These are phyloP conservation scores for Globisporangium okanoganense DNA, from an alignment of 352 stramenopile species.

Conservation along the genomic window DNA sequence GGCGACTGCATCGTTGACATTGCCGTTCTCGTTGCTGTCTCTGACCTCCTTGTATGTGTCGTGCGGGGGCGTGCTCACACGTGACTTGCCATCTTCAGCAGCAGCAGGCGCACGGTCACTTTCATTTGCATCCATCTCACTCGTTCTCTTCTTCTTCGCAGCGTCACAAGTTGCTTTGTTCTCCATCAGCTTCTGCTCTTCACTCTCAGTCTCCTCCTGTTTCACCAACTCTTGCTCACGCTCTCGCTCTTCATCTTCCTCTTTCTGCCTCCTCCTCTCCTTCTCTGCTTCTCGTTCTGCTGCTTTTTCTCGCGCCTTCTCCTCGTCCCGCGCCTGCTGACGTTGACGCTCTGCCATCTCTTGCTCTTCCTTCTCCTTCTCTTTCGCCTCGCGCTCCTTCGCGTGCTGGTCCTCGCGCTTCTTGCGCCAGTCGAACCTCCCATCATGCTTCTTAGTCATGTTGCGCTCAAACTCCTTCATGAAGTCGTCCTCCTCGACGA, in stretches of 20 bases:
- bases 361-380: slow-evolving; percentile 21
- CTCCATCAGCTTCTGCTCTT: slow-evolving; percentile 18
- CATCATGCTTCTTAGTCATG: slow-evolving; percentile 63
- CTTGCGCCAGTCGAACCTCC: slow-evolving; percentile 11
- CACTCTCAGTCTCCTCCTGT: slow-evolving; percentile 12
- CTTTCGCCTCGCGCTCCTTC: slow-evolving; percentile 9
- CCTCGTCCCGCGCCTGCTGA: slow-evolving; percentile 25
- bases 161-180: too few relatives aligned
- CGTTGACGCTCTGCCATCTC: slow-evolving; percentile 19
- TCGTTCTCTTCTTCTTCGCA: slow-evolving; percentile 8
- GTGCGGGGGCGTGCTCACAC: background rate
- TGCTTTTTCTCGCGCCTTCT: slow-evolving; percentile 15
- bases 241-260: slow-evolving; percentile 13
- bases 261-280: slow-evolving; percentile 25
- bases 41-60: background rate
- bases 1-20: background rate
- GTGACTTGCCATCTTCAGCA: background rate
- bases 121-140: background rate
- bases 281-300: slow-evolving; percentile 9
- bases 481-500: slow-evolving; percentile 49
- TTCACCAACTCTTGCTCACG: too few relatives aligned
- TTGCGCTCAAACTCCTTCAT: slow-evolving; percentile 63
- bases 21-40: background rate
- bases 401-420: slow-evolving; percentile 11
- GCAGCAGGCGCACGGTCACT: background rate